These are phyloP conservation scores for Torrubiellomyces zombiae DNA, from an alignment of 2,329 filamentous ascomycete genomes.

Conservation along the genomic window DNA sequence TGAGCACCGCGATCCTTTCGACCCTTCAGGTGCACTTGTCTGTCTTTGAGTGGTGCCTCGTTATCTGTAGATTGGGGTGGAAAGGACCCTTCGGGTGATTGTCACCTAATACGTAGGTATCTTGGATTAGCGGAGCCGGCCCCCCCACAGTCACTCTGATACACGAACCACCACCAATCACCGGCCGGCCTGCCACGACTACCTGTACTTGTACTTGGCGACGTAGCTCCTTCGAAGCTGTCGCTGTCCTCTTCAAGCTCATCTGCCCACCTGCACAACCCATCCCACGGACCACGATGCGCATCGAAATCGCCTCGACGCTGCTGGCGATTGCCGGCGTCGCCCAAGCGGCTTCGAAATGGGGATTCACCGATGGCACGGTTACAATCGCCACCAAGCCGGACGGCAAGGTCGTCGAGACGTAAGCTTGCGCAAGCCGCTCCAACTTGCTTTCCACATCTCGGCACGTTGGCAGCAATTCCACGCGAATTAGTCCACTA, in stretches of 20 bases:
- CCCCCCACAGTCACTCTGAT: no score
- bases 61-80: no score
- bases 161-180: no score
- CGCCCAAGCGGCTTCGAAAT: conserved; percentile 39
- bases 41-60: no score
- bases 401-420: conserved; percentile 45
- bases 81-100: no score
- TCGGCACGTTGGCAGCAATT: background rate
- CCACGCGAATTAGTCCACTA: background rate
- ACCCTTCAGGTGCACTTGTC: no score
- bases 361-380: conserved; percentile 59
- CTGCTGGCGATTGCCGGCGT: conserved; percentile 31
- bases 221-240: conserved; percentile 10
- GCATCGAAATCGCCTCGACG: conserved; percentile 19
- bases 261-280: no score
- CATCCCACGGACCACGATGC: conserved; percentile 20
- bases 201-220: no score
- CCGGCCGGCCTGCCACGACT: conserved; percentile 5
- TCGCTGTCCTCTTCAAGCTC: conserved; percentile 14
- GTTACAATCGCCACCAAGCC: conserved; percentile 52
- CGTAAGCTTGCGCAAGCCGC: conserved; percentile 28
- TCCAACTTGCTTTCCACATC: background rate
- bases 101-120: no score
- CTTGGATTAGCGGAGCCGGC: no score
- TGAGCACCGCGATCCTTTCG: no score